These are phyloP conservation scores for Lachnellula subtilissima DNA, from an alignment of 2,329 filamentous ascomycete genomes.

Conservation along the genomic window DNA sequence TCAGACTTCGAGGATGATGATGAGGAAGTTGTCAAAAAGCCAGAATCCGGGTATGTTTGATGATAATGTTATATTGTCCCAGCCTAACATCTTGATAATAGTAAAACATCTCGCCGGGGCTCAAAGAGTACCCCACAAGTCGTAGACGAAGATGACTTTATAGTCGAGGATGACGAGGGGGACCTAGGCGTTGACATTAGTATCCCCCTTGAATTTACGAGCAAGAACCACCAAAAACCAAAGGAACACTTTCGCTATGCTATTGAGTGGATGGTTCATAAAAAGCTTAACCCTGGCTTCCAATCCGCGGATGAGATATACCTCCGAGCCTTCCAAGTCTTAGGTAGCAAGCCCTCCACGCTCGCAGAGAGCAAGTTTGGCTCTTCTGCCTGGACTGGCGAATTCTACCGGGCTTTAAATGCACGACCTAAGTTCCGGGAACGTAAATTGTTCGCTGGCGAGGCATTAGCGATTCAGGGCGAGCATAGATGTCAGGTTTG, in stretches of 20 bases:
- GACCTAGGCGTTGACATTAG: constrained; percentile 49
- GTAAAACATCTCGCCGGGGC: too few species aligned
- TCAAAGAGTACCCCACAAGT: constrained; percentile 8
- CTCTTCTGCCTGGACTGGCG: constrained; percentile 63
- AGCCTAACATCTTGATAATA: too few species aligned
- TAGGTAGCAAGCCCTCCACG: constrained; percentile 64
- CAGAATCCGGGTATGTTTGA: constrained; percentile 2
- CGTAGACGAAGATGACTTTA: constrained; percentile 44
- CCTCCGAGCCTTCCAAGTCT: constrained; percentile 61
- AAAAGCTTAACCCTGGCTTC: constrained; percentile 70
- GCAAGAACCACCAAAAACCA: constrained; percentile 59
- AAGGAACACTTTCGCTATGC: constrained; percentile 70
- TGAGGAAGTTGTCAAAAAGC: constrained; percentile 9
- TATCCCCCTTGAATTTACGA: constrained; percentile 66
- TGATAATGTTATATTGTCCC: not conserved
- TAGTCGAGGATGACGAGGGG: constrained; percentile 57
- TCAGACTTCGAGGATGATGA: constrained; percentile 49
- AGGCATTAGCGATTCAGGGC: constrained; percentile 41
- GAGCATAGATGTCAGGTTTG: constrained; percentile 47
- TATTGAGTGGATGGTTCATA: constrained; percentile 77
- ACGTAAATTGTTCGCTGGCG: constrained; percentile 21
- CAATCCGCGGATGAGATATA: constrained; percentile 60
- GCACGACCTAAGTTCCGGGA: constrained; percentile 54
- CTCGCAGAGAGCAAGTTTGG: constrained; percentile 65
- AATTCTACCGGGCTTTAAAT: constrained; percentile 62